Conservation (phyloP, 768 basidiomycete species). For the Mycena amicta region DNA sequence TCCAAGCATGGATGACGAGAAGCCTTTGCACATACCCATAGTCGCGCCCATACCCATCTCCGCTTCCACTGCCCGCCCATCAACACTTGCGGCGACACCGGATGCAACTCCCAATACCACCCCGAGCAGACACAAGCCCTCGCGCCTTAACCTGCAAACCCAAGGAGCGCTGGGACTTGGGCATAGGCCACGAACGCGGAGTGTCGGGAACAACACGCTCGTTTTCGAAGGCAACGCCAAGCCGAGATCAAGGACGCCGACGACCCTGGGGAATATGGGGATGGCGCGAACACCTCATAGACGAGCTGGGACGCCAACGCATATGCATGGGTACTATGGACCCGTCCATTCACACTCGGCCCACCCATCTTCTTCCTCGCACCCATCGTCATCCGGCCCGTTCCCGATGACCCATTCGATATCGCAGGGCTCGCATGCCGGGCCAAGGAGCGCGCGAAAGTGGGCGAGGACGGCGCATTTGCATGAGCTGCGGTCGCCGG, state of each 20-base stretch:
- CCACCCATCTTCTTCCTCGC: neutral
- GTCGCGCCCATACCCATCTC: neutral
- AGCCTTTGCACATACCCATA: neutral
- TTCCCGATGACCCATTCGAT: conserved; percentile 13
- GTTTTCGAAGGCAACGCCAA: neutral
- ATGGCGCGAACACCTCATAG: conserved; percentile 13
- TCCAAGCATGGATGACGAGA: neutral
- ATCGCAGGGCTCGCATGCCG: conserved; percentile 18
- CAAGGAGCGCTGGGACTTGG: neutral
- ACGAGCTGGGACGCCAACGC: conserved; percentile 19
- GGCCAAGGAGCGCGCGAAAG: conserved; percentile 38
- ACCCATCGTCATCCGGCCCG: neutral
- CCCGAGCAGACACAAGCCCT: conserved; percentile 13
- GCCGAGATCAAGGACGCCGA: conserved; percentile 8
- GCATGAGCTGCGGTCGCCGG: conserved; percentile 44
- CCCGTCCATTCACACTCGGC: neutral
- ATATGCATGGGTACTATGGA: neutral
- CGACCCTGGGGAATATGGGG: neutral
- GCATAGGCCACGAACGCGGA: conserved; percentile 12
- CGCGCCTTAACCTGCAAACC: conserved; percentile 18
- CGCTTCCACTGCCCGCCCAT: conserved; percentile 11
- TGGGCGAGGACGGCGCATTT: conserved; percentile 55
- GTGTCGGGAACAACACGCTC: conserved; percentile 13
- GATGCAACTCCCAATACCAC: neutral
- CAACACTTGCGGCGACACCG: conserved; percentile 2